Evolutionary conservation across 2,329 filamentous ascomycete genomes (phyloP).

Genomic region (Fusarium sp.): DNA sequence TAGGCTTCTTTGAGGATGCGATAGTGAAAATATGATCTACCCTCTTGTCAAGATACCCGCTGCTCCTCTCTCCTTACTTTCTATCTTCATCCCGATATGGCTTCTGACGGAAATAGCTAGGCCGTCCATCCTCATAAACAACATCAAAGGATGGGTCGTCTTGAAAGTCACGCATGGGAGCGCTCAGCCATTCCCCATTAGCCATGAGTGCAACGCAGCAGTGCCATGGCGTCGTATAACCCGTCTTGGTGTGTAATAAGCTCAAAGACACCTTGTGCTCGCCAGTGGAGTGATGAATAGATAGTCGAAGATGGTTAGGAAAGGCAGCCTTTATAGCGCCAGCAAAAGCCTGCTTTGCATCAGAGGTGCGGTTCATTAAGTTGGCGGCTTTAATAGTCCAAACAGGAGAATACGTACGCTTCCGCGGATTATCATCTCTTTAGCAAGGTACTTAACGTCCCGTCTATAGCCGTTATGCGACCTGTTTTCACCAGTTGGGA

Average conservation of each 20-base stretch:
- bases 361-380: neutral
- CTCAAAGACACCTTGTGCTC: neutral
- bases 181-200: neutral
- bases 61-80: neutral
- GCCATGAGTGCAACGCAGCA: neutral
- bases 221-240: neutral
- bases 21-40: rapidly evolving
- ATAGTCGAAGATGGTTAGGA: neutral
- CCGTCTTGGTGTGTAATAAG: neutral
- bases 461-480: neutral
- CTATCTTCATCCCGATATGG: rapidly evolving
- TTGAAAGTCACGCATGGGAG: neutral
- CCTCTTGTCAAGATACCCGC: neutral
- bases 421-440: neutral
- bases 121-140: neutral
- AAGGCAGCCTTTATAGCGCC: neutral
- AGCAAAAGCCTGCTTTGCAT: rapidly evolving
- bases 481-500: neutral
- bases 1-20: rapidly evolving
- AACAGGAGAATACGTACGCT: neutral
- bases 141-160: neutral
- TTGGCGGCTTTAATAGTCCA: neutral
- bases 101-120: neutral
- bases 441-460: neutral
- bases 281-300: neutral